A percentile compares a stretch with the other conserved stretches of the same genome.
phyloP scores from a whole-genome alignment of 169 alveolate genomes.

The Plasmodium vivax region DNA sequence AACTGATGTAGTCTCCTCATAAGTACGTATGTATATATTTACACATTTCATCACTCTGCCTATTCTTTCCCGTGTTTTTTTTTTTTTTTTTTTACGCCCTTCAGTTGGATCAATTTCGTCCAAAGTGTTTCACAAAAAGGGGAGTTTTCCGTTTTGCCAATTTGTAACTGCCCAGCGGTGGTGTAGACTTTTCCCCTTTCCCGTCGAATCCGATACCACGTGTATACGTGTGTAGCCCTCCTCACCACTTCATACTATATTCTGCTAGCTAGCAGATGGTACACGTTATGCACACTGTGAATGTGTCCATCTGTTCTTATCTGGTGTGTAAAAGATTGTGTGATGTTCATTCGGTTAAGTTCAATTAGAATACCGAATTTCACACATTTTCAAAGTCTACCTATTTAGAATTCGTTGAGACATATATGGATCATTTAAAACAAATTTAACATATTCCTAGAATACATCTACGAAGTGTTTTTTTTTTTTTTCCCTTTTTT shows the following conservation, averaged over 20 bases:
- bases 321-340: neutral
- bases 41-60: neutral
- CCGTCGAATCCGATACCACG: neutral
- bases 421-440: neutral
- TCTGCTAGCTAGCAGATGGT: neutral
- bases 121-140: neutral
- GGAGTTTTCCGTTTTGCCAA: neutral
- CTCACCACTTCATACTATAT: neutral
- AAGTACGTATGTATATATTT: neutral
- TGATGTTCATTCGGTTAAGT: neutral
- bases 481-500: neutral
- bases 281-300: neutral
- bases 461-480: neutral
- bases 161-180: neutral
- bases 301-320: neutral
- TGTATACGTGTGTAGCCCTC: neutral
- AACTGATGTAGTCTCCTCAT: neutral
- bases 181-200: neutral
- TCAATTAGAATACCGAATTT: neutral
- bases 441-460: constrained; percentile 1
- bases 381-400: neutral
- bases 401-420: neutral
- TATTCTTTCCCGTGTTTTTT: neutral
- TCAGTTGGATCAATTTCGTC: neutral
- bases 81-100: neutral